These are phyloP conservation scores for Phenoliferia sp. DNA, from an alignment of 1,284 basidiomycete species.

Conservation along the genomic window DNA sequence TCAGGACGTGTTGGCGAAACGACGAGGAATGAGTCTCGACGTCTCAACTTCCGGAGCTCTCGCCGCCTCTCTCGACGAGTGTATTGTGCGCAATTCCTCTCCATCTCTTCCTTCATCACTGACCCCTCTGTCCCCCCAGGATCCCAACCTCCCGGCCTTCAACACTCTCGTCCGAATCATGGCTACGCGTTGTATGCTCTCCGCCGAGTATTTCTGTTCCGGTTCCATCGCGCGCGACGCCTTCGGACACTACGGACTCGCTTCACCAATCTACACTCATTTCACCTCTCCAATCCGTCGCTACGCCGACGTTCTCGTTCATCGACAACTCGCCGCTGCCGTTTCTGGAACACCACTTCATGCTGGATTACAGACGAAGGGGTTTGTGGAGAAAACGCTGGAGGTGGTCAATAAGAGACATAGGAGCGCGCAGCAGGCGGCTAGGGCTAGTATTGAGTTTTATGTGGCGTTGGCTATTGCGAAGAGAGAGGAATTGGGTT, in stretches of 20 bases:
- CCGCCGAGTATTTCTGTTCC: slow-evolving; percentile 96
- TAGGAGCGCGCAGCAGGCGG: slow-evolving; percentile 93
- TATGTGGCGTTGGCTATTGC: slow-evolving; percentile 89
- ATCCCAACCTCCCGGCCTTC: slow-evolving; percentile 76
- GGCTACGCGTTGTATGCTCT: slow-evolving; percentile 97
- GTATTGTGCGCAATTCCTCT: slow-evolving; percentile 61
- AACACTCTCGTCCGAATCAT: slow-evolving; percentile 98
- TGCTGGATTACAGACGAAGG: slow-evolving; percentile 78
- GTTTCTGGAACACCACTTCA: slow-evolving; percentile 82
- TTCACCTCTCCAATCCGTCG: slow-evolving; percentile 94
- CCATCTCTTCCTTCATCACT: not conserved
- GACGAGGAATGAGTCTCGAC: slow-evolving; percentile 79
- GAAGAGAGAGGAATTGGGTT: slow-evolving; percentile 53
- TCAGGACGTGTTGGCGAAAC: slow-evolving; percentile 84
- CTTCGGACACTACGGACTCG: slow-evolving; percentile 95
- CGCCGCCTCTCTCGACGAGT: slow-evolving; percentile 83
- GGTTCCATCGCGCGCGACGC: slow-evolving; percentile 88
- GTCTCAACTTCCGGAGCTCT: slow-evolving; percentile 87
- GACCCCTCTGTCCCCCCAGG: slow-evolving; percentile 49
- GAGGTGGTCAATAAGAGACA: slow-evolving; percentile 88
- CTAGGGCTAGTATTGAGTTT: slow-evolving; percentile 92
- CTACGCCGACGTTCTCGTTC: slow-evolving; percentile 90
- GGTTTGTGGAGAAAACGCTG: slow-evolving; percentile 80
- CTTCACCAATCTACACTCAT: slow-evolving; percentile 95
- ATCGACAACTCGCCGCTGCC: slow-evolving; percentile 87